phyloP scores from a whole-genome alignment of 805 yeast species.

The Candida morakotiae region DNA sequence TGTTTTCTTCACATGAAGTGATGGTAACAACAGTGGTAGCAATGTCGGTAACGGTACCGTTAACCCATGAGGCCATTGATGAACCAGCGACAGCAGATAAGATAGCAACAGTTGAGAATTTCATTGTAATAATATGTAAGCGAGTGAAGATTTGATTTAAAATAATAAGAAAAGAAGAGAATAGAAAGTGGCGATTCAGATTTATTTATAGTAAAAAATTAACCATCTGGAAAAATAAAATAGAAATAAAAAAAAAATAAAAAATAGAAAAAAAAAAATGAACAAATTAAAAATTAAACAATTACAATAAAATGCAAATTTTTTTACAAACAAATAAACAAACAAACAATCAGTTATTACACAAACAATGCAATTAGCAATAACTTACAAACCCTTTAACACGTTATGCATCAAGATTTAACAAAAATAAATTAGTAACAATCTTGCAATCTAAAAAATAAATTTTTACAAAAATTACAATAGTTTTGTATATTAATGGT shows the following conservation, averaged over 20 bases:
- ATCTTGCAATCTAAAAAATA: too few species aligned
- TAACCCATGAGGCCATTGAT: slow-evolving; percentile 27
- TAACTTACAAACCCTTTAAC: too few species aligned
- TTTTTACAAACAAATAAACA: too few species aligned
- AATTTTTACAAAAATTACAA: too few species aligned
- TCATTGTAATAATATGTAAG: slow-evolving; percentile 26
- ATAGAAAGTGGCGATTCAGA: neutral
- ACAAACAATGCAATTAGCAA: too few species aligned
- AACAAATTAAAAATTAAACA: neutral
- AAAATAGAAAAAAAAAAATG: neutral
- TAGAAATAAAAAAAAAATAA: neutral
- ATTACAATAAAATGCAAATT: too few species aligned
- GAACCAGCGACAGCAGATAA: slow-evolving; percentile 24
- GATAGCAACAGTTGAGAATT: slow-evolving; percentile 29
- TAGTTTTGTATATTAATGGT: too few species aligned
- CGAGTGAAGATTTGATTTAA: slow-evolving; percentile 12
- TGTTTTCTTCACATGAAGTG: slow-evolving; percentile 34
- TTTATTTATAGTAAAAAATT: neutral
- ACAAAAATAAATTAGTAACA: neutral
- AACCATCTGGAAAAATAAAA: slow-evolving; percentile 2
- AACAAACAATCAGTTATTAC: too few species aligned
- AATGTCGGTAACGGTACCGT: slow-evolving; percentile 24
- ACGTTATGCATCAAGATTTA: too few species aligned
- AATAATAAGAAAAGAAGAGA: slow-evolving; percentile 3
- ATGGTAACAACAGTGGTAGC: slow-evolving; percentile 31